Percentiles rank a stretch among this genome's conserved stretches.
These are phyloP conservation scores for Cephaloascus fragrans DNA, from an alignment of 805 yeast species.

Conservation along the genomic window DNA sequence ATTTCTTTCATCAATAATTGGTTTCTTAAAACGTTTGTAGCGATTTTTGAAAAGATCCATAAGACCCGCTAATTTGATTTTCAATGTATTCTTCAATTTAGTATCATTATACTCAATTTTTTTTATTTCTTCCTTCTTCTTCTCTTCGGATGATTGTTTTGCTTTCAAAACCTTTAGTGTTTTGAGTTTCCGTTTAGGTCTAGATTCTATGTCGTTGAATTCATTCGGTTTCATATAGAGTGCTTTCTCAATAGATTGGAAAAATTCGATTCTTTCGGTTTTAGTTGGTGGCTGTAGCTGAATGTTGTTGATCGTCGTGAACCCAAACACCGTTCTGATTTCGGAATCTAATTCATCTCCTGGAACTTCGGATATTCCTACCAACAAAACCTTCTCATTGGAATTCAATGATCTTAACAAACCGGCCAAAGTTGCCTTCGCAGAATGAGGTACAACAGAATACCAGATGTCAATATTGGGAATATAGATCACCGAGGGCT, in stretches of 20 bases:
- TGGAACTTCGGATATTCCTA: slow-evolving; percentile 59
- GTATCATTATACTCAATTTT: slow-evolving; percentile 59
- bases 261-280: slow-evolving; percentile 46
- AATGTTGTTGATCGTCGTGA: slow-evolving; percentile 37
- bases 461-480: slow-evolving; percentile 80
- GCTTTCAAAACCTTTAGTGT: slow-evolving; percentile 20
- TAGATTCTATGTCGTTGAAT: slow-evolving; percentile 52
- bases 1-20: slow-evolving; percentile 70
- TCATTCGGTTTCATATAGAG: slow-evolving; percentile 60
- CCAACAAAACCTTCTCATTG: slow-evolving; percentile 61
- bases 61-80: slow-evolving; percentile 74
- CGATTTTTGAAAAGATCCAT: slow-evolving; percentile 85
- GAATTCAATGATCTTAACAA: slow-evolving; percentile 60
- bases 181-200: slow-evolving; percentile 40
- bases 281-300: slow-evolving; percentile 30
- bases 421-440: slow-evolving; percentile 62
- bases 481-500: slow-evolving; percentile 76
- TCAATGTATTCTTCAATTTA: slow-evolving; percentile 73
- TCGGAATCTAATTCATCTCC: slow-evolving; percentile 33
- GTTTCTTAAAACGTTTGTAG: slow-evolving; percentile 85
- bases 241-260: slow-evolving; percentile 41
- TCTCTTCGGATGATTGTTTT: slow-evolving; percentile 15
- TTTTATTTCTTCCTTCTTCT: slow-evolving; percentile 34
- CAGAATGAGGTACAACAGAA: slow-evolving; percentile 55
- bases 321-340: slow-evolving; percentile 48